These are phyloP conservation scores for Cyclotella cryptica DNA, from an alignment of 108 stramenopile species.

Conservation along the genomic window DNA sequence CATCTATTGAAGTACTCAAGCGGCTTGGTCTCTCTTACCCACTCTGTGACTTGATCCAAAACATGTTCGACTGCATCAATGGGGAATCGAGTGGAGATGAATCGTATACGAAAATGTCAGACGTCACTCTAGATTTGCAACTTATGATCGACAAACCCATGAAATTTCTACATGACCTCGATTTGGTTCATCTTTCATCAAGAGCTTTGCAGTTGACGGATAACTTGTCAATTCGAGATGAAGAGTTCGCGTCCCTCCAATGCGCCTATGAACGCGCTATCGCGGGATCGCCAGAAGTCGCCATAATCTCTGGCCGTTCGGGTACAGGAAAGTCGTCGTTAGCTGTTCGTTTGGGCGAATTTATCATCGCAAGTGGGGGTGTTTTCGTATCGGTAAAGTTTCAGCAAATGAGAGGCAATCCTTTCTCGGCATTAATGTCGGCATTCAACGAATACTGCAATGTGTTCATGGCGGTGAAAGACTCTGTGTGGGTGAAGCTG, in stretches of 20 bases:
- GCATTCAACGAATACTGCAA: conserved; percentile 40
- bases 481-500: background rate
- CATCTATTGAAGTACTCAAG: background rate
- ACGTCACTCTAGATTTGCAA: conserved; percentile 11
- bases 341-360: conserved; percentile 20
- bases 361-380: conserved; percentile 11
- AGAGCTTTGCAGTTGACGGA: background rate
- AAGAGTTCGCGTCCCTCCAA: conserved; percentile 8
- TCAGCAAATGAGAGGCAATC: conserved; percentile 34
- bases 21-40: background rate
- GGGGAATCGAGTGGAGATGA: conserved; percentile 16
- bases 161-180: conserved; percentile 8
- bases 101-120: conserved; percentile 13
- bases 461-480: background rate
- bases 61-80: conserved; percentile 23
- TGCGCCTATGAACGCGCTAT: conserved; percentile 17
- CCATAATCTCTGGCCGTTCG: conserved; percentile 24
- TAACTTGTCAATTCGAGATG: background rate
- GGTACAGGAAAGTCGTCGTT: conserved; percentile 37
- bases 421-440: conserved; percentile 36
- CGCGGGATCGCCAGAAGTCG: conserved; percentile 10
- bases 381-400: conserved; percentile 35
- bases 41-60: conserved; percentile 11
- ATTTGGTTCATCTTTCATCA: background rate
- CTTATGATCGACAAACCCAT: conserved; percentile 23